Percentiles rank a stretch among this genome's conserved stretches.
Evolutionary conservation across 208 protist species (phyloP).

Genomic region (Entamoeba histolytica): DNA sequence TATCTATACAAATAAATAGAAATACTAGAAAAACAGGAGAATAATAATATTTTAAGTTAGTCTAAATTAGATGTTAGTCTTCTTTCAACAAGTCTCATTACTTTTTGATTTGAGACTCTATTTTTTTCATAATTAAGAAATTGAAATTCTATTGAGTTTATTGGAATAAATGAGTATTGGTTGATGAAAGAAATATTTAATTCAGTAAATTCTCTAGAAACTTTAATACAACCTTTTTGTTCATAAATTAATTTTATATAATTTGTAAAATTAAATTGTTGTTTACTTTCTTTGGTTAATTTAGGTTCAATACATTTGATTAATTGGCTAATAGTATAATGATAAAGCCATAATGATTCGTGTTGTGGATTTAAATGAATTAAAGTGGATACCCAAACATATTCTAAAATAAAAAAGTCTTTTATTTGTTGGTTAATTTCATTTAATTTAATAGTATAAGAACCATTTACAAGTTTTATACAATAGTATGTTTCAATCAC

Average conservation of each 20-base stretch:
- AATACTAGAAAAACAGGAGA: no score
- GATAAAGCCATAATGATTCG: neutral
- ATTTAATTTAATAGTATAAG: neutral
- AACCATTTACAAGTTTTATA: neutral
- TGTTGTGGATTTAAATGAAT: neutral
- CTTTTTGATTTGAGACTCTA: no score
- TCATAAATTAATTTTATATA: neutral
- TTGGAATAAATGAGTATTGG: no score
- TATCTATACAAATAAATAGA: no score
- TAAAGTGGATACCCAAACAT: neutral
- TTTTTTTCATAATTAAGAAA: no score
- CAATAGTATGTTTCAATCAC: neutral
- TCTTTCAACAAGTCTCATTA: no score
- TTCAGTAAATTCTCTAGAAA: no score
- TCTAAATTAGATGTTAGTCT: no score
- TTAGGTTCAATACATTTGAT: neutral
- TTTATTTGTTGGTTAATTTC: no score
- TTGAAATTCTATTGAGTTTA: no score
- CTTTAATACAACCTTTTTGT: neutral
- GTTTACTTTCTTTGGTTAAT: neutral
- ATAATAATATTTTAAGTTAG: no score
- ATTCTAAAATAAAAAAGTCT: neutral
- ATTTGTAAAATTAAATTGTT: neutral
- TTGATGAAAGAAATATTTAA: no score
- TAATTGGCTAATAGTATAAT: neutral